These are phyloP conservation scores for Trichocomaceae sp. DNA, from an alignment of 2,329 filamentous ascomycete species.

Conservation along the genomic window DNA sequence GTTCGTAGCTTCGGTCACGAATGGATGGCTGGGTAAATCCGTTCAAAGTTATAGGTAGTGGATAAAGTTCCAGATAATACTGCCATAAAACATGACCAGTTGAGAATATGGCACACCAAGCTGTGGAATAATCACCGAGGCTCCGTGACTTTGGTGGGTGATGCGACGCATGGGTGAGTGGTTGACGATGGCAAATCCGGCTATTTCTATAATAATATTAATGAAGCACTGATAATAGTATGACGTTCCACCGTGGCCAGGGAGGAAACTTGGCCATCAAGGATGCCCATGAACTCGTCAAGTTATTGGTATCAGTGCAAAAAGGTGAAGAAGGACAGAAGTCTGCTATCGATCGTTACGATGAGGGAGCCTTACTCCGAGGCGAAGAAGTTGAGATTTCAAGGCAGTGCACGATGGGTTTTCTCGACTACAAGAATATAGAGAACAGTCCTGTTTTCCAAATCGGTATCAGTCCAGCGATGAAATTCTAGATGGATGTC, in stretches of 20 bases:
- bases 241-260: conserved; percentile 10
- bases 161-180: conserved; percentile 6
- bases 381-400: conserved; percentile 11
- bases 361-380: conserved; percentile 4
- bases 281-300: conserved; percentile 9
- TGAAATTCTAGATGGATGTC: neutral
- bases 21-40: conserved; percentile 8
- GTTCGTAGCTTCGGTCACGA: neutral
- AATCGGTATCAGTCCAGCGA: conserved; percentile 2
- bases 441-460: conserved; percentile 3
- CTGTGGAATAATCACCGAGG: conserved; percentile 6
- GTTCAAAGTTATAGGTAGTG: conserved; percentile 1
- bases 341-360: conserved; percentile 3
- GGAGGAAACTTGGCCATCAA: conserved; percentile 9
- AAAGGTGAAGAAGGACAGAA: neutral
- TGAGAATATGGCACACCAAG: conserved; percentile 9
- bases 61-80: conserved; percentile 5
- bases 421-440: conserved; percentile 7
- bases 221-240: neutral
- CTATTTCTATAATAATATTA: neutral
- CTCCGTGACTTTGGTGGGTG: conserved; percentile 6
- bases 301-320: neutral
- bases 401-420: conserved; percentile 3
- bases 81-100: conserved; percentile 2
- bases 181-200: neutral